phyloP scores from a whole-genome alignment of 1,284 basidiomycete species.

The Ceratobasidium sp. region DNA sequence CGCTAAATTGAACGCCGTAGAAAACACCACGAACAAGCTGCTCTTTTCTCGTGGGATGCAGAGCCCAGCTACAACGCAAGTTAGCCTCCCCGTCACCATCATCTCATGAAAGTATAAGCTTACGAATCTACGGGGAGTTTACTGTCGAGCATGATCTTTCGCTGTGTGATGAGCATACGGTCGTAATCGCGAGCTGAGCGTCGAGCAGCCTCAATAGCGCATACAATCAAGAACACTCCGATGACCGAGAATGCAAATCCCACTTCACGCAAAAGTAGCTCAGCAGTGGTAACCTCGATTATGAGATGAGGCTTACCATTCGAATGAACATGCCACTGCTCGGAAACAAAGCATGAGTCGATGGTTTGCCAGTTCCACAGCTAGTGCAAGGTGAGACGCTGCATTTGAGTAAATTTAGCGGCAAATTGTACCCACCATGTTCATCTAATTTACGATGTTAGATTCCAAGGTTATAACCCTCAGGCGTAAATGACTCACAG shows the following conservation, averaged over 20 bases:
- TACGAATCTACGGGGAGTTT: not conserved
- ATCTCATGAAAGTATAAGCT: not conserved
- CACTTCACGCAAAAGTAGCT: conserved; percentile 26
- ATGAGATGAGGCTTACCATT: not conserved
- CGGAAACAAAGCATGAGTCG: conserved; percentile 35
- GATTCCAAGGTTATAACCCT: not conserved
- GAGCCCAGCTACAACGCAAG: not conserved
- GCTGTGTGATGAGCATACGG: conserved; percentile 10
- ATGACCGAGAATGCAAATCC: conserved; percentile 39
- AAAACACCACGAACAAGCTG: conserved; percentile 25
- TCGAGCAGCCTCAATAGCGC: conserved; percentile 8
- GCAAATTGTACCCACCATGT: conserved; percentile 5
- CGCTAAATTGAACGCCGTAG: conserved; percentile 37
- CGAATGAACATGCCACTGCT: conserved; percentile 26
- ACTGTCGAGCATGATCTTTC: conserved; percentile 1
- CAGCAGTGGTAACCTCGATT: not conserved
- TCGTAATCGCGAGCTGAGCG: conserved; percentile 29
- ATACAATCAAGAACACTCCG: conserved; percentile 22
- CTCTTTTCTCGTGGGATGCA: conserved; percentile 2
- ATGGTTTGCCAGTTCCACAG: conserved; percentile 35
- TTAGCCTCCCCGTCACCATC: not conserved
- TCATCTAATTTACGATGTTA: conserved; percentile 17
- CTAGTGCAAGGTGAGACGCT: not conserved
- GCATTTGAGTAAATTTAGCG: not conserved
- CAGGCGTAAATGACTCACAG: not conserved